Evolutionary conservation across 2,329 filamentous ascomycete genomes (phyloP).

Genomic region (Xylaria sp.): DNA sequence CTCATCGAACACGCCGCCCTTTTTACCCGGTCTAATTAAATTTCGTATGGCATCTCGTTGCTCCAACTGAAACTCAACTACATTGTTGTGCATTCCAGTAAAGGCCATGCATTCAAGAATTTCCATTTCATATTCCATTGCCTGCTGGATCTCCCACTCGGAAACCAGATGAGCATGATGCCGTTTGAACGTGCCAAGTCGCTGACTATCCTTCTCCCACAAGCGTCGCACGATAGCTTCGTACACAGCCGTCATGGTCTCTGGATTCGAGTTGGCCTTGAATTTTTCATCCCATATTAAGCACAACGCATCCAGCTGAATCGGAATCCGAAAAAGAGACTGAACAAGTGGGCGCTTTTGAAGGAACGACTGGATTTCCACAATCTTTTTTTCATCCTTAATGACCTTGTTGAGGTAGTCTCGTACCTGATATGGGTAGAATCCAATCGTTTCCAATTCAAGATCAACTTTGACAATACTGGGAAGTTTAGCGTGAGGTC

Average conservation of each 20-base stretch:
- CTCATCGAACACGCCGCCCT: neutral
- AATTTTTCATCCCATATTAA: slow-evolving; percentile 42
- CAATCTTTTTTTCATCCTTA: slow-evolving; percentile 20
- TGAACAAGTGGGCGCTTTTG: slow-evolving; percentile 41
- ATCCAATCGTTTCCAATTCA: slow-evolving; percentile 49
- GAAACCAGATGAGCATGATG: slow-evolving; percentile 4
- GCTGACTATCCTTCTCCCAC: slow-evolving; percentile 47
- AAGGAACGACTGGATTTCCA: slow-evolving; percentile 44
- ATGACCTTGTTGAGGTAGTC: slow-evolving; percentile 39
- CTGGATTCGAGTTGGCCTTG: slow-evolving; percentile 1
- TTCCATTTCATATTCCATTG: slow-evolving; percentile 31
- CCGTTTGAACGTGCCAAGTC: slow-evolving; percentile 38
- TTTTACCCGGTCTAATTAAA: neutral
- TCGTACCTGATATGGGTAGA: slow-evolving; percentile 44
- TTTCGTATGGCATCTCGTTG: slow-evolving; percentile 34
- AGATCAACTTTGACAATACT: slow-evolving; percentile 35
- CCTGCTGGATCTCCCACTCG: slow-evolving; percentile 26
- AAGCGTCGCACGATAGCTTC: slow-evolving; percentile 42
- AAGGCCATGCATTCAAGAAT: slow-evolving; percentile 46
- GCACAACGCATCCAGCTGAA: slow-evolving; percentile 53
- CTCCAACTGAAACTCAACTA: slow-evolving; percentile 42
- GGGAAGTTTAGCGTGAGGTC: too few relatives aligned
- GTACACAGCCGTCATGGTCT: slow-evolving; percentile 48
- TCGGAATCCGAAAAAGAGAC: slow-evolving; percentile 48
- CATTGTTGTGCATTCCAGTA: slow-evolving; percentile 41